Evolutionary conservation across 2,329 filamentous ascomycete species (phyloP).

Genomic region (Massarina eburnea): DNA sequence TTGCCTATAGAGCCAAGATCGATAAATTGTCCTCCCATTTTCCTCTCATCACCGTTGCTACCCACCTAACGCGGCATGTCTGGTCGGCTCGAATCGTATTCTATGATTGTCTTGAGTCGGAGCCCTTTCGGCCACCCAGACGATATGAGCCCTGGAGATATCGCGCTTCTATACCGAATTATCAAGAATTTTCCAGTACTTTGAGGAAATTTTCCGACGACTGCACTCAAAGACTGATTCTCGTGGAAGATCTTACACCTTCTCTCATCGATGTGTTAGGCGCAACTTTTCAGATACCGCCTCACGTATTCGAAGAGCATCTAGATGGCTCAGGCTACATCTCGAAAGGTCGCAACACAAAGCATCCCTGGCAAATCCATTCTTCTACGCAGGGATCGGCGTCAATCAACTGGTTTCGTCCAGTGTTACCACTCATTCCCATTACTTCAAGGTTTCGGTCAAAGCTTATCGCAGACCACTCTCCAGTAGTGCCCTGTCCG

Average conservation of each 20-base stretch:
- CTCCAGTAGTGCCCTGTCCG: constrained; percentile 3
- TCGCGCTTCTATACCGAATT: background rate
- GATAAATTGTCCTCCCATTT: constrained; percentile 5
- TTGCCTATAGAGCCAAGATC: constrained; percentile 5
- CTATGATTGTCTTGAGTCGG: constrained; percentile 4
- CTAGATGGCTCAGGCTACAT: constrained; percentile 14
- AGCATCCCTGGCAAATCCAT: constrained; percentile 3
- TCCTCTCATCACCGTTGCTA: constrained; percentile 5
- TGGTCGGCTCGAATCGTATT: constrained; percentile 10
- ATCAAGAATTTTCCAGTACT: constrained; percentile 3
- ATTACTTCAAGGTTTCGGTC: constrained; percentile 5
- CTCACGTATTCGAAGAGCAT: constrained; percentile 18
- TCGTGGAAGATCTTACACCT: constrained; percentile 17
- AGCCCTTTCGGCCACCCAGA: background rate
- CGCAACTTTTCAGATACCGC: constrained; percentile 17
- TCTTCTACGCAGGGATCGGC: constrained; percentile 10
- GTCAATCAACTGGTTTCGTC: constrained; percentile 12
- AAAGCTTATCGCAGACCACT: constrained; percentile 5
- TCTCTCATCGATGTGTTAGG: constrained; percentile 13
- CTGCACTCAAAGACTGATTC: constrained; percentile 7
- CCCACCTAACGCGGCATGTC: constrained; percentile 1
- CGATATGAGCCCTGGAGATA: constrained; percentile 9
- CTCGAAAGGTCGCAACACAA: background rate
- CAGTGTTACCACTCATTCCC: constrained; percentile 6
- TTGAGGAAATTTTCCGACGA: constrained; percentile 1